A percentile compares a stretch with the other conserved stretches of the same genome.
These are phyloP conservation scores for Coemansia sp. DNA, from an alignment of 192 early-diverging fungal species.

Conservation along the genomic window DNA sequence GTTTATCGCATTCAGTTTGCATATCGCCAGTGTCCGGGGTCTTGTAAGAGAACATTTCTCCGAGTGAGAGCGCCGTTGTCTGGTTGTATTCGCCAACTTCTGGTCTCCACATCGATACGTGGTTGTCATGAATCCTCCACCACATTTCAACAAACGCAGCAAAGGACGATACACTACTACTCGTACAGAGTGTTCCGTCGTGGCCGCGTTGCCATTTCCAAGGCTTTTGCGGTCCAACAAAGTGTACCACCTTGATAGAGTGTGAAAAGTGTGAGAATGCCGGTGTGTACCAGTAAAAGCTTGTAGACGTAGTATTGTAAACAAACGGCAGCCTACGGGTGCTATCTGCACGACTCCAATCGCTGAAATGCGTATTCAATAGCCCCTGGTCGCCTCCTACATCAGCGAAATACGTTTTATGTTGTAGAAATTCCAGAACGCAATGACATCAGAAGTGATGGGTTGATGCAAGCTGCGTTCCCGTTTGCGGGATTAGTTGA, in stretches of 20 bases:
- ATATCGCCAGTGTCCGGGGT: background rate
- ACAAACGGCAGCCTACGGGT: slow-evolving; percentile 77
- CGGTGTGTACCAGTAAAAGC: slow-evolving; percentile 64
- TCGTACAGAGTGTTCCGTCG: slow-evolving; percentile 29
- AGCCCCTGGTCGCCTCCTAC: slow-evolving; percentile 91
- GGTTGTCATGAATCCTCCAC: slow-evolving; percentile 67
- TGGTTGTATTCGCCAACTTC: slow-evolving; percentile 21
- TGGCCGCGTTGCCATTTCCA: slow-evolving; percentile 58
- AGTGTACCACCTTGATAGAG: slow-evolving; percentile 78
- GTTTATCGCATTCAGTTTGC: background rate
- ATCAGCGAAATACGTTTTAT: background rate
- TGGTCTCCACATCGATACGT: slow-evolving; percentile 38
- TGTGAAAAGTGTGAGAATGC: slow-evolving; percentile 71
- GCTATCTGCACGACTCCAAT: slow-evolving; percentile 68
- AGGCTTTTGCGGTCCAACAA: slow-evolving; percentile 84
- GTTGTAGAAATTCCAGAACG: background rate
- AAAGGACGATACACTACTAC: slow-evolving; percentile 27
- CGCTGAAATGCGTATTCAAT: slow-evolving; percentile 78
- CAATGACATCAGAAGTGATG: no score
- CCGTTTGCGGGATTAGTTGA: no score
- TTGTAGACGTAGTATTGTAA: slow-evolving; percentile 62
- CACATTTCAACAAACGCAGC: slow-evolving; percentile 60
- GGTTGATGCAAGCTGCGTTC: no score
- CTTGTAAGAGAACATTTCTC: background rate
- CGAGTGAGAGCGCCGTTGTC: slow-evolving; percentile 16